A percentile compares a stretch with the other conserved stretches of the same genome.
These are phyloP conservation scores for Leishmania amazonensis DNA, from an alignment of 208 protist species.

Conservation along the genomic window DNA sequence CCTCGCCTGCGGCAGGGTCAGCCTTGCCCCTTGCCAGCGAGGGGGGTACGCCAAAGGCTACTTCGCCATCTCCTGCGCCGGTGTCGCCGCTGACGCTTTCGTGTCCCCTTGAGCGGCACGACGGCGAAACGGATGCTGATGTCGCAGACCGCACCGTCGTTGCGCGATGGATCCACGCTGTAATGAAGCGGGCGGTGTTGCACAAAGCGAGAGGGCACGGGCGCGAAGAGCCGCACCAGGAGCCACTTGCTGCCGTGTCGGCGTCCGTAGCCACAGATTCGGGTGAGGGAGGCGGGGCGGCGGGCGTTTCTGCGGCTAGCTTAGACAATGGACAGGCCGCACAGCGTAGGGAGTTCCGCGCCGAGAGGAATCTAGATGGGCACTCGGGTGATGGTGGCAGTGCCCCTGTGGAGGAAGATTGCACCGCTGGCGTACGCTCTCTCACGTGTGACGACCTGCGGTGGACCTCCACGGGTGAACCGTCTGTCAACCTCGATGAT, in stretches of 20 bases:
- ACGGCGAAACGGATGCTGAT: conserved; percentile 16
- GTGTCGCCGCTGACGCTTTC: background rate
- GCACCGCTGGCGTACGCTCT: background rate
- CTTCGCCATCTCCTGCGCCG: background rate
- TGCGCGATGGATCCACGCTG: conserved; percentile 13
- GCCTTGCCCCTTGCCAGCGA: background rate
- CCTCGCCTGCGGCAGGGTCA: background rate
- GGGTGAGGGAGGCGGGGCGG: background rate
- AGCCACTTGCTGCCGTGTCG: background rate
- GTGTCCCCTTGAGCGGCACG: conserved; percentile 10
- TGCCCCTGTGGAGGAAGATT: background rate
- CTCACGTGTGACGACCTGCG: background rate
- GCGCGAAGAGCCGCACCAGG: background rate
- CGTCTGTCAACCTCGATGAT: conserved; percentile 62
- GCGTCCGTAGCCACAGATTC: background rate
- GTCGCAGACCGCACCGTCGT: conserved; percentile 20
- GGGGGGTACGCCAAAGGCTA: background rate
- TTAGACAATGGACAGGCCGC: background rate
- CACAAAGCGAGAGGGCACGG: background rate
- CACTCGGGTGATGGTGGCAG: conserved; percentile 7
- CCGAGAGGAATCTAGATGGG: background rate
- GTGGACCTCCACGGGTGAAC: conserved; percentile 3
- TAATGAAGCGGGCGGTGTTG: background rate
- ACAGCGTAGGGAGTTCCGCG: background rate
- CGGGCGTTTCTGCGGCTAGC: background rate